phyloP scores from a whole-genome alignment of 768 basidiomycete genomes.

The Lactarius trivialis region DNA sequence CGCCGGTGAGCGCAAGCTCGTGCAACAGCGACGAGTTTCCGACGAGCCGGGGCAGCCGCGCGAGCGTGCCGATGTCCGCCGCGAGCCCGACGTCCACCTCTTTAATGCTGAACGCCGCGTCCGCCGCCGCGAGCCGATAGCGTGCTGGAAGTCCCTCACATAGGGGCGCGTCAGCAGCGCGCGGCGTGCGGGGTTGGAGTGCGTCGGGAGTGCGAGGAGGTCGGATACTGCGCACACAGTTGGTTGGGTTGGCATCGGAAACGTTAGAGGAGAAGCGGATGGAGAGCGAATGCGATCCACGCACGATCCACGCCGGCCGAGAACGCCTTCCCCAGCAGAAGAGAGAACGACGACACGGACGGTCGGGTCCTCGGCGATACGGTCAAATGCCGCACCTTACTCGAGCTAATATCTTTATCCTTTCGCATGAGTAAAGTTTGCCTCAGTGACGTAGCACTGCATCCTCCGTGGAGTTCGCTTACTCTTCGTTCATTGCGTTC shows the following conservation, averaged over 20 bases:
- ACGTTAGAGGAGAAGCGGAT: background rate
- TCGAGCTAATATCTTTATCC: conserved; percentile 62
- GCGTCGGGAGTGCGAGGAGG: conserved; percentile 28
- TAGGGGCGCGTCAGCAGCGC: conserved; percentile 44
- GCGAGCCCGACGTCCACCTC: conserved; percentile 86
- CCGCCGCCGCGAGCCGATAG: conserved; percentile 60
- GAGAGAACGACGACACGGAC: conserved; percentile 70
- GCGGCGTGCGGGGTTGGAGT: conserved; percentile 44
- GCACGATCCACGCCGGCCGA: conserved; percentile 79
- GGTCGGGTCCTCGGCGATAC: conserved; percentile 44
- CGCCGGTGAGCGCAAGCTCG: conserved; percentile 72
- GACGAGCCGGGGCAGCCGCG: conserved; percentile 69
- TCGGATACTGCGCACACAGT: conserved; percentile 13
- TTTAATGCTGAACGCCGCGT: conserved; percentile 65
- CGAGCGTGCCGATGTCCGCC: conserved; percentile 82
- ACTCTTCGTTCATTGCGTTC: conserved; percentile 18
- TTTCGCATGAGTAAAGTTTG: background rate
- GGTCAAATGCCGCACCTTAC: conserved; percentile 55
- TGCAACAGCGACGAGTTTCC: conserved; percentile 66
- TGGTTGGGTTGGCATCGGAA: background rate
- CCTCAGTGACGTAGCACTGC: no score
- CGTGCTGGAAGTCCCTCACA: conserved; percentile 57
- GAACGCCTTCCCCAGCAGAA: conserved; percentile 68
- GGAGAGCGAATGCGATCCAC: conserved; percentile 18
- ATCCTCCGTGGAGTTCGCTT: no score